Evolutionary conservation across 1,284 basidiomycete genomes (phyloP).

Genomic region (Stereum hirsutum): DNA sequence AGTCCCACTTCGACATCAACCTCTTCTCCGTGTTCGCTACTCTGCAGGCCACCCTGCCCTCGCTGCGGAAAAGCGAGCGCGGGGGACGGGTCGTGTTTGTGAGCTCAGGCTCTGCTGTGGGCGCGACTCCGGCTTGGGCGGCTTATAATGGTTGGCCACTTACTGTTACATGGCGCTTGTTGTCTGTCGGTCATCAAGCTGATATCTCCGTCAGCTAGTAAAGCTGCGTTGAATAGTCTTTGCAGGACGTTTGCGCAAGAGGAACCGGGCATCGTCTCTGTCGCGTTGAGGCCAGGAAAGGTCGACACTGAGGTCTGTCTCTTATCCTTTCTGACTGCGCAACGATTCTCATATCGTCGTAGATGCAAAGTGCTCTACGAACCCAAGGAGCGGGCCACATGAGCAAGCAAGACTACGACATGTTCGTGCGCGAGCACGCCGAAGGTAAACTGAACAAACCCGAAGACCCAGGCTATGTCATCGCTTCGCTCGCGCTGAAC

Average conservation of each 20-base stretch:
- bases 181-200: no score
- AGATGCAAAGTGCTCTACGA: constrained; percentile 68
- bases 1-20: constrained; percentile 68
- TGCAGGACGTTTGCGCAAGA: constrained; percentile 74
- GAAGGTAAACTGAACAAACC: constrained; percentile 64
- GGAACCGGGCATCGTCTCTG: constrained; percentile 62
- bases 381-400: constrained; percentile 37
- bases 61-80: constrained; percentile 48
- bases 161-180: no score
- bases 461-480: constrained; percentile 65
- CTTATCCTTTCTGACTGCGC: background rate
- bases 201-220: background rate
- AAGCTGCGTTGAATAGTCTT: background rate
- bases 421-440: constrained; percentile 51
- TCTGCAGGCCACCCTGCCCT: constrained; percentile 55
- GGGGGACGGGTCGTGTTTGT: constrained; percentile 71
- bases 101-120: constrained; percentile 73
- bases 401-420: constrained; percentile 38
- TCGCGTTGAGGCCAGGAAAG: constrained; percentile 79
- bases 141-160: constrained; percentile 82
- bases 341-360: constrained; percentile 2
- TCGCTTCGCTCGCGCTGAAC: constrained; percentile 54
- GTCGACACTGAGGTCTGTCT: constrained; percentile 63
- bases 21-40: constrained; percentile 74
- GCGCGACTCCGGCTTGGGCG: constrained; percentile 61